Evolutionary conservation across 345 rosid species (phyloP), one percentile per base, ranked within the genome.

Genomic region (Bruguiera parviflora): DNA sequence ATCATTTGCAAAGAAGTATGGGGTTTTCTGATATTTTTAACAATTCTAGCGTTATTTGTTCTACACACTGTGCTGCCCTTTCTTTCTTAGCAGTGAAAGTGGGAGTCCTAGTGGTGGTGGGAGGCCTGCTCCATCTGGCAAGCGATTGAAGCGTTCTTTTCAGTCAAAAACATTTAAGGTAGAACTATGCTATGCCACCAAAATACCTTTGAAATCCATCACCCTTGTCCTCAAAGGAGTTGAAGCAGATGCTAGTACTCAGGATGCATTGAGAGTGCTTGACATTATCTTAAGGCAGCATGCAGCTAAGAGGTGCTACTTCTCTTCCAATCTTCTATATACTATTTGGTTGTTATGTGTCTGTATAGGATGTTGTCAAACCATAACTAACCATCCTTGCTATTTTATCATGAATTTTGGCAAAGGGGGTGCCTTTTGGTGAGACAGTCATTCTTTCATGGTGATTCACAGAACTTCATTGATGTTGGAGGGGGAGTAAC

Each of bases 351-450:
- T 52, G 60, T 61, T 52, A 53, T 63, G 49, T 61, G 20, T 51
- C 32, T 62, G 31, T 63, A 35, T 67, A 28, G 64, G 24, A 10
- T 8, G 24, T 35, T 16, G 24, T 47, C 39, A 10, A 9, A 8
- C 35, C 0, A 15, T 65, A 31, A 8, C 8, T 55, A 43, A 43
- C 49, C 20, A 33, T 21, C 25, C 3, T 18, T 76, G 53, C 63
- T 64, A 25, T 60, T 49, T 63, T 2, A 35, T 49, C 47, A 65
- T 80, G 55, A 69, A 53, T 7, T 58, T 57, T 56, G 61, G 60
- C 58, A 43, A 81, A 90, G 98, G 81, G 95, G 91, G 37, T 92
- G 96, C 75, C 91, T 90, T 76, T 73, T 92, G 82, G 96, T 93
- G 28, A 83, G 89, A 69, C 98, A 91, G 68, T 87, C 98, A 27